Percentiles rank a stretch among this genome's conserved stretches.
phyloP scores from a whole-genome alignment of 2,329 filamentous ascomycete species.

The Phyllosticta paracitricarpa region DNA sequence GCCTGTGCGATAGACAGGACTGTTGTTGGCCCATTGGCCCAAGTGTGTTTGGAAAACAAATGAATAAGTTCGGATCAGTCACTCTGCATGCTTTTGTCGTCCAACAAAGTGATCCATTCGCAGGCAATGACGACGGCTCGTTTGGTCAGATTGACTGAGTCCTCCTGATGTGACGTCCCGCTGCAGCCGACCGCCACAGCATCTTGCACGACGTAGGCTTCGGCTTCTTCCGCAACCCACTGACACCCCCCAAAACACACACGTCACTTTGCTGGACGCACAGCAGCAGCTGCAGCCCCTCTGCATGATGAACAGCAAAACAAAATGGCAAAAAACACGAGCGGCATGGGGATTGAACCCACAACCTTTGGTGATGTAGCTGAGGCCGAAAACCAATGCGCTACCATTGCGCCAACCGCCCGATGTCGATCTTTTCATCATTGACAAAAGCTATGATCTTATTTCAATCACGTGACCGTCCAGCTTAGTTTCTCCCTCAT shows the following conservation, averaged over 20 bases:
- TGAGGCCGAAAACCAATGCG: slow-evolving; percentile 18
- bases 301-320: background rate
- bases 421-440: background rate
- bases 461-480: background rate
- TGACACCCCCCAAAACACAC: background rate
- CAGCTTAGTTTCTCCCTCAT: no score
- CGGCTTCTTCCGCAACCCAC: background rate
- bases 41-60: background rate
- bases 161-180: background rate
- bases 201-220: background rate
- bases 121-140: background rate
- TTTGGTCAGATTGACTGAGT: background rate
- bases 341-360: slow-evolving; percentile 18
- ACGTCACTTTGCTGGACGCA: background rate
- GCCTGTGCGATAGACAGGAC: background rate
- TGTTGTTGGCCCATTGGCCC: background rate
- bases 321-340: slow-evolving; percentile 3
- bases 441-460: no score
- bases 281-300: background rate
- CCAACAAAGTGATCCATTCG: background rate
- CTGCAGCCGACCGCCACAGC: background rate
- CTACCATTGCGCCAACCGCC: slow-evolving; percentile 19
- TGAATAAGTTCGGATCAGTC: background rate
- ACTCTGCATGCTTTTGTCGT: background rate
- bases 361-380: slow-evolving; percentile 18